phyloP scores from a whole-genome alignment of 164 flowering plant genomes.

The Paratinospora sagittata region DNA sequence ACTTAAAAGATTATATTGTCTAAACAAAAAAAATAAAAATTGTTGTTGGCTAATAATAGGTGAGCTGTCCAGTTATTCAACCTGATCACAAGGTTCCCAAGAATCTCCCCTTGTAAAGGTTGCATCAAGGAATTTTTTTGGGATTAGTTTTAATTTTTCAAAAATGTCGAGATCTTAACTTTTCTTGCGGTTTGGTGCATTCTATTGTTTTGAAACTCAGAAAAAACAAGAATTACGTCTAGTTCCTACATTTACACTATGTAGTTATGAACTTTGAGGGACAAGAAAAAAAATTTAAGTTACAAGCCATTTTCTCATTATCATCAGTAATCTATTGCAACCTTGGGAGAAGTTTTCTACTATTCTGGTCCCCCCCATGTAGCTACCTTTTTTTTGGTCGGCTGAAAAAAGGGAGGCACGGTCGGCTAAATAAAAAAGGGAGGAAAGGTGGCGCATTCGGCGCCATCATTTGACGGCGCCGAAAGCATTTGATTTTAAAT shows the following conservation, averaged over 20 bases:
- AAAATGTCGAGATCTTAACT: neutral
- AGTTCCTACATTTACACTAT: neutral
- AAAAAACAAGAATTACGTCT: neutral
- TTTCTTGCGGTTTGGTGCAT: neutral
- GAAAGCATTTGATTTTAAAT: too few relatives aligned
- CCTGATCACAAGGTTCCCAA: neutral
- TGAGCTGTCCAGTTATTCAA: neutral
- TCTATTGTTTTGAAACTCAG: neutral
- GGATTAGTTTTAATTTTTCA: neutral
- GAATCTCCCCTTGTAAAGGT: neutral
- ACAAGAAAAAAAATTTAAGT: neutral
- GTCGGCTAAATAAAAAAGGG: too few relatives aligned
- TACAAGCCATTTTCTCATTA: neutral
- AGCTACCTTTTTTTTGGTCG: too few relatives aligned
- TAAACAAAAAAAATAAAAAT: neutral
- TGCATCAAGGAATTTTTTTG: neutral
- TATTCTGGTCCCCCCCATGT: too few relatives aligned
- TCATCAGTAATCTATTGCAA: neutral
- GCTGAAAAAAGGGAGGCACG: too few relatives aligned
- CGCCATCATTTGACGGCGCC: too few relatives aligned
- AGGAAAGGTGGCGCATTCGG: too few relatives aligned
- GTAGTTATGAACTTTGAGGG: neutral
- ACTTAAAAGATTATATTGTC: neutral
- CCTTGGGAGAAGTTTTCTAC: too few relatives aligned
- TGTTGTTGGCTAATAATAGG: neutral